Conservation (phyloP, 139 green algal genomes). For the Tetradesmus lagerheimii region DNA sequence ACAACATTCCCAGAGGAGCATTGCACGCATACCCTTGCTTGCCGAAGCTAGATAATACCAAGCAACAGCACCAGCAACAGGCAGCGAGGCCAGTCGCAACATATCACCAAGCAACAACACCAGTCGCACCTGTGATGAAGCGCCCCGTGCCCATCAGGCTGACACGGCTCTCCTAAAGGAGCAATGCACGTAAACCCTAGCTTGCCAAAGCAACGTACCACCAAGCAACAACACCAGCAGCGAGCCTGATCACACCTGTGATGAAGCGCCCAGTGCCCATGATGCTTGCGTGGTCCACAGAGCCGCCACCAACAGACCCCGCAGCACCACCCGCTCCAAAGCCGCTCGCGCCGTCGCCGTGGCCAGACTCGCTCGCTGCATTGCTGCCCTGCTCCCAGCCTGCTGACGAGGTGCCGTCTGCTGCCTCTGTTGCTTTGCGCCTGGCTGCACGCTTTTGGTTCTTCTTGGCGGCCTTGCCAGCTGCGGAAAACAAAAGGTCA, state of each 20-base stretch:
- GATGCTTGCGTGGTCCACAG: neutral
- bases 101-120: too few species aligned
- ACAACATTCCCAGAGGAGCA: too few species aligned
- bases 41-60: too few species aligned
- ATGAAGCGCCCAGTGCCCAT: conserved; percentile 20
- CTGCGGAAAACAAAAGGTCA: neutral
- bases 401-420: neutral
- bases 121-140: neutral
- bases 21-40: too few species aligned
- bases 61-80: too few species aligned
- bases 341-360: neutral
- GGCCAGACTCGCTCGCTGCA: neutral
- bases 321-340: neutral
- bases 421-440: neutral
- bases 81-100: too few species aligned
- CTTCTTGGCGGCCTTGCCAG: conserved; percentile 40
- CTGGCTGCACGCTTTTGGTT: conserved; percentile 25
- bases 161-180: too few species aligned
- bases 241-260: neutral
- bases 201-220: too few species aligned
- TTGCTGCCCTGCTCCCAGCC: neutral
- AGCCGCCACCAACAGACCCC: neutral
- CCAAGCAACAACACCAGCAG: neutral
- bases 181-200: too few species aligned
- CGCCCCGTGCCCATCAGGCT: conserved; percentile 6